Conservation (phyloP, 208 protist species). For the Trypanosoma platydactyli region DNA sequence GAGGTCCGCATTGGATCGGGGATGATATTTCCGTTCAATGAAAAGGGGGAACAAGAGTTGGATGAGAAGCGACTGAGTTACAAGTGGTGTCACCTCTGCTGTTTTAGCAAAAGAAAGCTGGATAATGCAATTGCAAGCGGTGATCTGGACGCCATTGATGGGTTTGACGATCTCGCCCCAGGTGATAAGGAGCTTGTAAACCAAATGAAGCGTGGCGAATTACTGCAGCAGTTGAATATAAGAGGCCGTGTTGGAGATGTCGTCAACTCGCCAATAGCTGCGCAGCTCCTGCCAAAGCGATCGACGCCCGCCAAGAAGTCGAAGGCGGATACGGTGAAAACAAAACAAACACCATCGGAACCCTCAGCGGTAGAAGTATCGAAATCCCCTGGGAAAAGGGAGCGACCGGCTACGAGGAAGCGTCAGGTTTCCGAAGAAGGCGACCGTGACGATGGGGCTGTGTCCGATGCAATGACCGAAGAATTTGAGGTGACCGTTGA, state of each 20-base stretch:
- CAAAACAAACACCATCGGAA: not conserved
- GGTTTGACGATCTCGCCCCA: conserved; percentile 58
- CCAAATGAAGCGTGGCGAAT: conserved; percentile 57
- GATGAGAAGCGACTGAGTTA: conserved; percentile 49
- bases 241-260: conserved; percentile 73
- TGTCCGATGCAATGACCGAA: conserved; percentile 69
- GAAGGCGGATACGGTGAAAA: not conserved
- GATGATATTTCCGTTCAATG: conserved; percentile 38
- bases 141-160: conserved; percentile 64
- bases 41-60: not conserved
- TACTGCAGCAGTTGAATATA: conserved; percentile 45
- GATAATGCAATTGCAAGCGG: conserved; percentile 54
- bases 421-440: conserved; percentile 9
- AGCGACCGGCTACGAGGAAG: conserved; percentile 18
- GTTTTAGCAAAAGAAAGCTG: conserved; percentile 78
- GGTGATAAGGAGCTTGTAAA: conserved; percentile 54
- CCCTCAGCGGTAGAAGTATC: conserved; percentile 2
- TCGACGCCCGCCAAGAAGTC: conserved; percentile 1
- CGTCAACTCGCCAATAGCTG: conserved; percentile 43
- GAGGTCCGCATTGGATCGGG: conserved; percentile 82
- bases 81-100: conserved; percentile 87
- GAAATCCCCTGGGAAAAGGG: conserved; percentile 21
- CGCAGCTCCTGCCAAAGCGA: conserved; percentile 24
- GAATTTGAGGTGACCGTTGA: conserved; percentile 59
- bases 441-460: conserved; percentile 28